Evolutionary conservation across 2,329 filamentous ascomycete species (phyloP).

Genomic region (Nemania sp.): DNA sequence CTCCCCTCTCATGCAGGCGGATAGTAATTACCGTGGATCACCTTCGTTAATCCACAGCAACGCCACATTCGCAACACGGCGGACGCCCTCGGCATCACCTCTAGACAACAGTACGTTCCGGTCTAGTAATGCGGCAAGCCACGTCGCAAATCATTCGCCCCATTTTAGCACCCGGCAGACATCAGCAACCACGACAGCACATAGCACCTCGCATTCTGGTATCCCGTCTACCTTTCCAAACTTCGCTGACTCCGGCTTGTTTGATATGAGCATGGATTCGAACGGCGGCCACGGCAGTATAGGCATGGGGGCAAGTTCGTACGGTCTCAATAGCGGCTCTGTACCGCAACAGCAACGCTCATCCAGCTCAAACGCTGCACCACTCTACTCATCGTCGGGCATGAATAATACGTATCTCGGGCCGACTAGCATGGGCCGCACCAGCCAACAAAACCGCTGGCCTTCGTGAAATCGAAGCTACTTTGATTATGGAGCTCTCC

Average conservation of each 20-base stretch:
- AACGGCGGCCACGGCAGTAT: conserved; percentile 32
- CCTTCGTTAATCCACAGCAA: conserved; percentile 39
- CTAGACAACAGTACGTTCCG: conserved; percentile 40
- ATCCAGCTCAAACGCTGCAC: conserved; percentile 33
- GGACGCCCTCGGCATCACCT: conserved; percentile 40
- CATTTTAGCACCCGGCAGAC: conserved; percentile 39
- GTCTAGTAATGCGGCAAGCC: conserved; percentile 29
- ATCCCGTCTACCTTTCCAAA: conserved; percentile 36
- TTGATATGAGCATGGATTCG: conserved; percentile 40
- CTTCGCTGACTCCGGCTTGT: conserved; percentile 38
- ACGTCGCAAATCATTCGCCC: conserved; percentile 40
- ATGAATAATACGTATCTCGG: conserved; percentile 36
- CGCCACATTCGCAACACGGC: conserved; percentile 36
- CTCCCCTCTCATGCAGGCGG: conserved; percentile 41
- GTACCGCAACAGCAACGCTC: conserved; percentile 38
- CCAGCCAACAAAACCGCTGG: conserved; percentile 39
- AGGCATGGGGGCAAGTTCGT: conserved; percentile 35
- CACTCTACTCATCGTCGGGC: conserved; percentile 37
- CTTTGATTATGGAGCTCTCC: conserved; percentile 13
- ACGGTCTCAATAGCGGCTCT: conserved; percentile 33
- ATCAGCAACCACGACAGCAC: conserved; percentile 33
- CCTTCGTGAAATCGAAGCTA: conserved; percentile 26
- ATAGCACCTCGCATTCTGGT: conserved; percentile 38
- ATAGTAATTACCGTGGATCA: conserved; percentile 40
- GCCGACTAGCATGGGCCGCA: conserved; percentile 34